A percentile compares a stretch with the other conserved stretches of the same genome.
Conservation (phyloP, 2,329 filamentous ascomycete genomes). For the Stagonosporopsis vannaccii region DNA sequence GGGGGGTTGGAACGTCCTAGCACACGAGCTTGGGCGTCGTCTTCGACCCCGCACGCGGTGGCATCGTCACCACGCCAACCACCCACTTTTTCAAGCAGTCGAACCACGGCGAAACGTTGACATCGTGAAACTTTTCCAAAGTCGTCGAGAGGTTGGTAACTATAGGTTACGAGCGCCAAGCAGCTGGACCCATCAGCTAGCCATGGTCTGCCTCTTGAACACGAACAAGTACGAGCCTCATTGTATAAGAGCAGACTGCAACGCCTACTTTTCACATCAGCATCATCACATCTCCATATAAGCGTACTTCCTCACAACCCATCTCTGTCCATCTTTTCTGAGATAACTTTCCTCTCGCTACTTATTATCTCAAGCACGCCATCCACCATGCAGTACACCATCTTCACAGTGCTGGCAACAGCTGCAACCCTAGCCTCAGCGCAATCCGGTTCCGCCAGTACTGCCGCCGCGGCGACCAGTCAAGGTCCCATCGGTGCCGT, state of each 20-base stretch:
- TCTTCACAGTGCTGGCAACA: constrained; percentile 23
- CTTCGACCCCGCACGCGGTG: constrained; percentile 1
- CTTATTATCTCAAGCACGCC: not conserved
- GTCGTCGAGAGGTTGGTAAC: constrained; percentile 4
- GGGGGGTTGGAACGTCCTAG: not conserved
- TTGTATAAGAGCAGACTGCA: constrained; percentile 4
- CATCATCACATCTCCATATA: not conserved
- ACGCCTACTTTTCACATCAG: not conserved
- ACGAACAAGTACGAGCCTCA: not conserved
- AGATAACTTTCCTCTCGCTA: not conserved
- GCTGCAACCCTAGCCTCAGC: constrained; percentile 21
- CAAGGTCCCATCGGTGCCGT: constrained; percentile 11
- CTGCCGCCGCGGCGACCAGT: constrained; percentile 12
- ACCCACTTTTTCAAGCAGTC: not conserved
- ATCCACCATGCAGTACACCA: constrained; percentile 25
- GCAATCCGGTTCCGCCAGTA: constrained; percentile 11
- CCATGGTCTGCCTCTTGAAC: constrained; percentile 3
- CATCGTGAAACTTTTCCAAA: not conserved
- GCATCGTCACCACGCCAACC: constrained; percentile 4
- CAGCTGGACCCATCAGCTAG: constrained; percentile 7
- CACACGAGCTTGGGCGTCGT: not conserved
- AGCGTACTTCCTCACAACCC: not conserved
- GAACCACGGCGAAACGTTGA: not conserved
- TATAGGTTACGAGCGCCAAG: constrained; percentile 5
- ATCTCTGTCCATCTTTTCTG: not conserved